These are phyloP conservation scores for Adansonia digitata DNA, from an alignment of 345 rosid genomes.

Conservation along the genomic window DNA sequence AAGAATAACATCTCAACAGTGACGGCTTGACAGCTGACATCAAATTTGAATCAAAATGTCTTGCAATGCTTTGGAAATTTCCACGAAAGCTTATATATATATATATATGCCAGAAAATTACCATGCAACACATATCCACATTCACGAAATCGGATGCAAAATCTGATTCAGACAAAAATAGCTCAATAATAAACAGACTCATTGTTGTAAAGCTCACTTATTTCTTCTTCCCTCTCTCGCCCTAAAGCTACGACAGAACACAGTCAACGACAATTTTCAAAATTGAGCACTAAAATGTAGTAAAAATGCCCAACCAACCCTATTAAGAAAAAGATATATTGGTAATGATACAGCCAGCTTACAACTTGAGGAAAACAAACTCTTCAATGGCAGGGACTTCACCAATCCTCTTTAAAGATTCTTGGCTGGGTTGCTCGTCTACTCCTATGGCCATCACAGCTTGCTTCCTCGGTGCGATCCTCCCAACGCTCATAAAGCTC, in stretches of 20 bases:
- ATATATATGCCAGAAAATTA: too few species aligned
- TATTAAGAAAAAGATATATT: neutral
- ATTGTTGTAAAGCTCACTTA: conserved; percentile 14
- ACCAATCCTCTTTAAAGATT: conserved; percentile 56
- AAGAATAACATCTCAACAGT: too few species aligned
- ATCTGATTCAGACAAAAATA: neutral
- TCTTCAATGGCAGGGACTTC: conserved; percentile 62
- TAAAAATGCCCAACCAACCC: conserved; percentile 8
- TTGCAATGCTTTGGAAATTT: too few species aligned
- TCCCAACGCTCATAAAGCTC: conserved; percentile 84
- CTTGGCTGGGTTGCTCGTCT: conserved; percentile 60
- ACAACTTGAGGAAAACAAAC: conserved; percentile 74
- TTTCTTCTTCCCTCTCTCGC: neutral
- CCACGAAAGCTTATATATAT: too few species aligned
- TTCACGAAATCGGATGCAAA: neutral
- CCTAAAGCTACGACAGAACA: conserved; percentile 9
- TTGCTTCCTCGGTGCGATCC: conserved; percentile 76
- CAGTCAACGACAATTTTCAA: conserved; percentile 17
- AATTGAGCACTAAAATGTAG: conserved; percentile 15
- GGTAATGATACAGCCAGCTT: conserved; percentile 2
- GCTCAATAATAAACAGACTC: neutral
- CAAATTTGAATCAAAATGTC: too few species aligned
- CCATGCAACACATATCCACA: neutral
- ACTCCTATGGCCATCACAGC: conserved; percentile 86
- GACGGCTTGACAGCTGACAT: too few species aligned